Evolutionary conservation across 2,329 filamentous ascomycete genomes (phyloP), one percentile per base, ranked within the genome.

Genomic region (Neocatenulostroma microsporum): DNA sequence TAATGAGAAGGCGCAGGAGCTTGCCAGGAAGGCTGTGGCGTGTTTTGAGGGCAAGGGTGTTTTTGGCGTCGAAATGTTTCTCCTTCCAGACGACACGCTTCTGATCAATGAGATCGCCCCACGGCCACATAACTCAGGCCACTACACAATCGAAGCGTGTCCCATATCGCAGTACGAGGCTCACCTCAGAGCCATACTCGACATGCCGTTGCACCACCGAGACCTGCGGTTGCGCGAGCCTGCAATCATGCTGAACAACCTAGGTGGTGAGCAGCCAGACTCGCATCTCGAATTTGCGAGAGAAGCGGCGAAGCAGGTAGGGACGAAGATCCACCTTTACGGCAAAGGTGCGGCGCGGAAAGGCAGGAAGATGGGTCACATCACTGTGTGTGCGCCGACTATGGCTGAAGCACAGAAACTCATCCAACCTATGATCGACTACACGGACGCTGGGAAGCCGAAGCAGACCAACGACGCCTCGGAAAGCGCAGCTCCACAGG

Each of bases 41-140:
- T 81, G 77, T 34, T 82, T 98, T 36, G 79, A 80, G 67, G 91
- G 91, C 34, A 82, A 91, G 44, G 91, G 91, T 46, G 84, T 94
- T 21, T 98, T 95, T 61, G 91, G 89, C 1, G 89, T 96, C 0
- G 91, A 98, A 64, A 84, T 96, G 78, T 98, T 98, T 63, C 64
- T 96, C 3, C 73, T 88, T 9, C 66, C 78, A 32, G 78, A 91
- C 51, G 77, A 72, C 40, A 67, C 68, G 2, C 70, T 94, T 2
- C 64, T 93, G 40, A 73, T 95, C 50, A 94, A 94, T 61, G 87
- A 94, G 63, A 82, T 93, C 45, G 85, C 85, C 0, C 85, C 84
- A 10, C 73, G 85, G 24, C 75, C 77, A 34, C 88, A 95, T 64
- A 95, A 95, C 66, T 93, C 85, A 0, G 91, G 91, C 1, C 91